Evolutionary conservation across 176 grass and related monocot species (phyloP).

Genomic region (Aegilops longissima): DNA sequence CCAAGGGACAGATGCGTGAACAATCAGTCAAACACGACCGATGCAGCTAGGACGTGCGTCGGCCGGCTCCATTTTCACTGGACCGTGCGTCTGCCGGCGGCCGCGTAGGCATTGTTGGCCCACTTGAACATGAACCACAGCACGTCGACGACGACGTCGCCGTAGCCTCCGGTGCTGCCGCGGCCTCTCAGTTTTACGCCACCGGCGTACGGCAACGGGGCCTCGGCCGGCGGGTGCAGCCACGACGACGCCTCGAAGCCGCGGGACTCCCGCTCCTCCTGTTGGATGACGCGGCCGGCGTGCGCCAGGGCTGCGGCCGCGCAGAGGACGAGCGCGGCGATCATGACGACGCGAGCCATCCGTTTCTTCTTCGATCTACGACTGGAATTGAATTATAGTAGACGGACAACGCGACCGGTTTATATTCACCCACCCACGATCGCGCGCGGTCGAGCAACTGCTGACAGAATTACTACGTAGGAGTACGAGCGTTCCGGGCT

Average conservation of each 20-base stretch:
- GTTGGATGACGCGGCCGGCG: constrained; percentile 15
- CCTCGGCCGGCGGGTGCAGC: background rate
- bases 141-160: constrained; percentile 5
- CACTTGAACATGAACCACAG: constrained; percentile 32
- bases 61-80: background rate
- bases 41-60: too few relatives aligned
- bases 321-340: constrained; percentile 25
- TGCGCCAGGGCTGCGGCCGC: background rate
- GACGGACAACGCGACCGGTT: too few relatives aligned
- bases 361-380: background rate
- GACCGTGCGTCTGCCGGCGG: background rate
- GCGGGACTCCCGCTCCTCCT: background rate
- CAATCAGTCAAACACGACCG: too few relatives aligned
- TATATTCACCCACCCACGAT: too few relatives aligned
- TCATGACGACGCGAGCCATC: background rate
- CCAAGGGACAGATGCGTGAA: background rate
- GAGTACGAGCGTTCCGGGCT: background rate
- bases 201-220: constrained; percentile 2
- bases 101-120: background rate
- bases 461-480: background rate
- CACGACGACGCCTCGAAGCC: background rate
- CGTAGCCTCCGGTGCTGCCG: background rate
- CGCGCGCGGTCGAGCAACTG: background rate
- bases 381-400: too few relatives aligned
- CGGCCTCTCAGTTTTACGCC: background rate